Conservation (phyloP, 331 rosid species). For the Saraca asoca region DNA sequence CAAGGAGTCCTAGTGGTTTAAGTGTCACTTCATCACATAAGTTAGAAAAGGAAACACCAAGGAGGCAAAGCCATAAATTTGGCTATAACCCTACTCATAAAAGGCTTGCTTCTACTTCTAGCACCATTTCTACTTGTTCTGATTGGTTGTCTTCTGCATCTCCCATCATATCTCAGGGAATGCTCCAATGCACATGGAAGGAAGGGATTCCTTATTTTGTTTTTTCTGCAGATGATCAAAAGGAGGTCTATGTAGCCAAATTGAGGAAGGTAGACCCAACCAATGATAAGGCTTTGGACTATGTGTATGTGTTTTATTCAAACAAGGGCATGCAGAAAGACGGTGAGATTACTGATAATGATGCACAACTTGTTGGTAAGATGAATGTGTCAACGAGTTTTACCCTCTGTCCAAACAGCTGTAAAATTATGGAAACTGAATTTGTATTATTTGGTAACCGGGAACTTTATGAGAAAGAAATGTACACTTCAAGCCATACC, state of each 20-base stretch:
- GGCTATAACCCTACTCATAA: conserved; percentile 33
- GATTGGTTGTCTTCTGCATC: conserved; percentile 56
- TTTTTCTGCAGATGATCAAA: conserved; percentile 75
- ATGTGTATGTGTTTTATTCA: conserved; percentile 64
- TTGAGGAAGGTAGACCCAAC: conserved; percentile 50
- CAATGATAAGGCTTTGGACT: conserved; percentile 52
- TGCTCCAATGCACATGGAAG: conserved; percentile 92
- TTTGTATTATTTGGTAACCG: conserved; percentile 63
- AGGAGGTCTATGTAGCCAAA: conserved; percentile 71
- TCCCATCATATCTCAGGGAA: conserved; percentile 61
- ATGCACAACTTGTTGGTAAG: conserved; percentile 66
- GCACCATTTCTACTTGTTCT: conserved; percentile 56
- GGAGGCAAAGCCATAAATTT: conserved; percentile 42
- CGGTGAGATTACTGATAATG: conserved; percentile 35
- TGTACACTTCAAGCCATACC: conserved; percentile 46
- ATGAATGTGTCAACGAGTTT: conserved; percentile 76
- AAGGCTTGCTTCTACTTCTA: not conserved
- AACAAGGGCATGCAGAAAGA: conserved; percentile 64
- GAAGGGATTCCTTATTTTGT: conserved; percentile 77
- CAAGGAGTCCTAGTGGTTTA: conserved; percentile 21
- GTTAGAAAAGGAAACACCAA: conserved; percentile 38
- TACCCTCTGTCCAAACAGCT: conserved; percentile 57
- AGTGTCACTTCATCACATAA: conserved; percentile 44
- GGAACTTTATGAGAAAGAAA: conserved; percentile 50
- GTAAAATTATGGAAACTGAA: conserved; percentile 65